Evolutionary conservation across 305 asterid species (phyloP).

Genomic region (Solanum hybrid): DNA sequence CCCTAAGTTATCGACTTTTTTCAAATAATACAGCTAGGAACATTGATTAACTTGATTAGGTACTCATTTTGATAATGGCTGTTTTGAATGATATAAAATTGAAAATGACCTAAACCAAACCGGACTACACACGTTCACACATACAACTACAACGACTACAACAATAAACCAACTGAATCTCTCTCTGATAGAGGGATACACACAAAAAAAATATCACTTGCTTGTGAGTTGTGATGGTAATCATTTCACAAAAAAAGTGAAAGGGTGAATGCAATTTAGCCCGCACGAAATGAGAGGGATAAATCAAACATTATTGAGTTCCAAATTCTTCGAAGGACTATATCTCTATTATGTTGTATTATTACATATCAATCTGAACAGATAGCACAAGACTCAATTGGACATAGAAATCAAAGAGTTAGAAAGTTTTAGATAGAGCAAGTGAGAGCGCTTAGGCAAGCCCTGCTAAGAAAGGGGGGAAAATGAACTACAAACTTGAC

Average conservation of each 20-base stretch:
- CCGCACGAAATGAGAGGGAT: not conserved
- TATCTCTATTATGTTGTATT: not conserved
- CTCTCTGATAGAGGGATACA: not conserved
- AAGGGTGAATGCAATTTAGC: not conserved
- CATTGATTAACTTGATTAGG: not conserved
- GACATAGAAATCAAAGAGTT: not conserved
- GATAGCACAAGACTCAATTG: not conserved
- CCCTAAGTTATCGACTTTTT: not conserved
- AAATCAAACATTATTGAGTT: not conserved
- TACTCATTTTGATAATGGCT: not conserved
- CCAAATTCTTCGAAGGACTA: not conserved
- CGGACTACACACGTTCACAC: not conserved
- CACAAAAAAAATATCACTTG: not conserved
- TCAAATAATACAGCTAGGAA: not conserved
- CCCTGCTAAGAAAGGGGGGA: not conserved
- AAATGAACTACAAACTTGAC: not conserved
- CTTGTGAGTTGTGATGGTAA: not conserved
- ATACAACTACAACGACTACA: not conserved
- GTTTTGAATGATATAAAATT: not conserved
- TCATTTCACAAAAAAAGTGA: not conserved
- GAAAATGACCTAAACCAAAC: slow-evolving; percentile 3
- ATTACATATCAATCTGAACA: not conserved
- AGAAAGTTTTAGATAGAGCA: not conserved
- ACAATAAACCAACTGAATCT: not conserved
- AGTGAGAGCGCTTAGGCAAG: not conserved